Percentiles rank a stretch among this genome's conserved stretches.
phyloP scores from a whole-genome alignment of 164 flowering plant species.

The grape (Vitis vinifera) region DNA sequence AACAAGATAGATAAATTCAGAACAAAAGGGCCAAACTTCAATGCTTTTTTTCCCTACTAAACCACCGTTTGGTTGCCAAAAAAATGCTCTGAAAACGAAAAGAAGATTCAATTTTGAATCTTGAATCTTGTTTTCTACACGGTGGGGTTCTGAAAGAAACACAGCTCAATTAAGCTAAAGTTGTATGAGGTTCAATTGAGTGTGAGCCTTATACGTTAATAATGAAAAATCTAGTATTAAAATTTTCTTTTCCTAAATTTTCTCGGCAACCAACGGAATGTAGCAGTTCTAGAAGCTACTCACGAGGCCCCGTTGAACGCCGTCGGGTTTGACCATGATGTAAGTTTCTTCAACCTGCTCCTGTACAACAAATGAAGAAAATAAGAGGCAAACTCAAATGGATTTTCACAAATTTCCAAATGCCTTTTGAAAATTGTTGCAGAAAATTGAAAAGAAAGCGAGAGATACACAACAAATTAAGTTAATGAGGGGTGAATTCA shows the following conservation, averaged over 20 bases:
- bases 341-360: conserved; percentile 81
- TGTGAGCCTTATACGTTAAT: not conserved
- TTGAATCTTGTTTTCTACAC: no score
- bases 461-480: not conserved
- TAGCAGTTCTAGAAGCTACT: conserved; percentile 15
- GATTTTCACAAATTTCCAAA: not conserved
- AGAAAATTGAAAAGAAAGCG: not conserved
- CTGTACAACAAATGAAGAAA: conserved; percentile 24
- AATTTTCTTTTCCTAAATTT: not conserved
- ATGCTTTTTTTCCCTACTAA: not conserved
- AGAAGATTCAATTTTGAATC: no score
- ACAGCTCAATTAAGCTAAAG: no score
- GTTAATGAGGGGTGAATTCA: not conserved
- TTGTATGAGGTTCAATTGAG: no score
- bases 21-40: not conserved
- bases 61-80: not conserved
- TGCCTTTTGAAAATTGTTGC: not conserved
- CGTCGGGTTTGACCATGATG: conserved; percentile 97
- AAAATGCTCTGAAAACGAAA: not conserved
- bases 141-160: no score
- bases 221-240: not conserved
- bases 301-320: conserved; percentile 96
- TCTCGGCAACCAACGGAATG: not conserved
- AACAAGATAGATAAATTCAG: conserved; percentile 5
- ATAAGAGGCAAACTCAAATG: not conserved